Conservation (phyloP, 73 alveolate genomes). For the Tetrahymena malaccensis region DNA sequence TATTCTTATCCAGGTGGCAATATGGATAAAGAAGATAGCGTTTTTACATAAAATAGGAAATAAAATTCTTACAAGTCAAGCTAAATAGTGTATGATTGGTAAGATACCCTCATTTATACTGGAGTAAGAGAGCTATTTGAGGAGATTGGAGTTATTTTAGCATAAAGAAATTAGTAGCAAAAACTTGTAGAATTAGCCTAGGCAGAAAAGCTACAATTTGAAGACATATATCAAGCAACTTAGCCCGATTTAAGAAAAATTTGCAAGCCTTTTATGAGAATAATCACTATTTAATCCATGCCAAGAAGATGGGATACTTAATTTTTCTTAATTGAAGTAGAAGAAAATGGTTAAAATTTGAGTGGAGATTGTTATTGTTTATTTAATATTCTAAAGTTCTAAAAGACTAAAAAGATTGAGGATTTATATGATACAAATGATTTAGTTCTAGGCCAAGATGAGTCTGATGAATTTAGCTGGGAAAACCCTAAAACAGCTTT, state of each 20-base stretch:
- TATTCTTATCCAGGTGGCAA: neutral
- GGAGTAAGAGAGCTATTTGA: neutral
- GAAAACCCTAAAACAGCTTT: neutral
- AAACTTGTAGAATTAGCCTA: neutral
- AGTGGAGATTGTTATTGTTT: neutral
- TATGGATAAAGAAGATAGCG: neutral
- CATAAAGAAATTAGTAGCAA: neutral
- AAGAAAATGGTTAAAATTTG: neutral
- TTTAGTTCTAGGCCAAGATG: neutral
- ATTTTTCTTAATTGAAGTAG: neutral
- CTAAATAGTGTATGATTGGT: neutral
- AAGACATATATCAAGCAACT: neutral
- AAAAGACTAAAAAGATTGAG: neutral
- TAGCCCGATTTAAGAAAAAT: neutral
- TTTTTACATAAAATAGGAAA: neutral
- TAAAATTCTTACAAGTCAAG: neutral
- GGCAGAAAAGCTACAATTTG: neutral
- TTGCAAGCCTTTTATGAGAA: neutral
- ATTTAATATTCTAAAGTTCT: neutral
- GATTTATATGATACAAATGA: neutral
- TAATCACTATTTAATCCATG: neutral
- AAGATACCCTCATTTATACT: neutral
- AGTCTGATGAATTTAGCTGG: neutral
- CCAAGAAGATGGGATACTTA: neutral
- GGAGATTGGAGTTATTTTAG: neutral